Base-by-base conservation (phyloP, 1,284 basidiomycete genomes). In the Lignosus rhinocerotis region DNA sequence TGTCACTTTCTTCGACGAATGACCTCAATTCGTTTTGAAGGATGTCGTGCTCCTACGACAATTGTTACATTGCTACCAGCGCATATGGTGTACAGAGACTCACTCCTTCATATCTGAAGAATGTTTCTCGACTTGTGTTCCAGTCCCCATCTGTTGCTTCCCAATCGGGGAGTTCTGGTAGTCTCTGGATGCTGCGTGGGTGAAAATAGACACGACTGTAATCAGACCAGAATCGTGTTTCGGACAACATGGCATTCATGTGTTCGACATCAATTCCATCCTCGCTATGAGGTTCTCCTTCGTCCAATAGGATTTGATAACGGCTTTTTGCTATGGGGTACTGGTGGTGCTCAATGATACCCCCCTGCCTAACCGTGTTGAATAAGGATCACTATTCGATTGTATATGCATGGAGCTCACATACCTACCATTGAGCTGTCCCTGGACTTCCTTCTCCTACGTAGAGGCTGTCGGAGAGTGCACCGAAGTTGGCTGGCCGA, bases 151-250 rank as follows among this genome's bases (percentile, higher is more conserved):
- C 79, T 4, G 71, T 61, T 46, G 73, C 69, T 62, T 85, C 83
- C 79, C 81, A 82, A 34, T 83, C 82, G 10, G 79, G 69, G 31
- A 73, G 67, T 61, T 87, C 84, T 11, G 87, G 83, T 19, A 93
- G 65, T 52, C 77, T 77, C 63, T 91, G 88, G 11, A 88, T 68
- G 11, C 85, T 83, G 59, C 83, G 80, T 17, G 87, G 87, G 61
- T 81, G 75, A 68, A 86, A 87, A 69, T 80, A 86, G 21, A 90
- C 80, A 32, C 87, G 85, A 64, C 78, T 88, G 65, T 84, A 91
- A 72, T 93, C 90, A 3, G 90, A 90, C 90, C 90, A 93, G 68
- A 81, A 90, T 62, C 84, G 79, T 59, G 88, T 73, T n/a, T 78
- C 69, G 10, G 66, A 59, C 9, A 65, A 45, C 2, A 65, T 52